Conservation (phyloP, 2,329 filamentous ascomycete species). For the Fusarium equiseti region DNA sequence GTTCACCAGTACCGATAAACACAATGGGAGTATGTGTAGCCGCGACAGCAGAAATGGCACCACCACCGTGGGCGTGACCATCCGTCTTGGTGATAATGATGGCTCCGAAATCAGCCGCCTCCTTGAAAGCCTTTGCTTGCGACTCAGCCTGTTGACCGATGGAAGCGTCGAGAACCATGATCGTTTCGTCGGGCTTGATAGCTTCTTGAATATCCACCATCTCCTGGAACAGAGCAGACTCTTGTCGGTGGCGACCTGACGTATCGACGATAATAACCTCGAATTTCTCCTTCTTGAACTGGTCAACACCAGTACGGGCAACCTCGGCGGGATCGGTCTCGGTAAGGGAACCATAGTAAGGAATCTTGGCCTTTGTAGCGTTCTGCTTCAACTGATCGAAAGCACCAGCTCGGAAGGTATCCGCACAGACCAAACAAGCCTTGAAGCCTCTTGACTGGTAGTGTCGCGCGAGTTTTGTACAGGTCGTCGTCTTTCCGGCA, state of each 20-base stretch:
- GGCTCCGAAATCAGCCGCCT: slow-evolving; percentile 94
- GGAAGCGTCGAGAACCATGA: slow-evolving; percentile 96
- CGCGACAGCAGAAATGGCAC: slow-evolving; percentile 96
- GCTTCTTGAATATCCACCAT: slow-evolving; percentile 97
- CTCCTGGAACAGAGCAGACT: slow-evolving; percentile 94
- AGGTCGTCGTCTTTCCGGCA: slow-evolving; percentile 97
- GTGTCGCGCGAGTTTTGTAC: slow-evolving; percentile 95
- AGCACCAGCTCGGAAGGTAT: slow-evolving; percentile 97
- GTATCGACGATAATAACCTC: slow-evolving; percentile 99
- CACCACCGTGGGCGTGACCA: slow-evolving; percentile 93
- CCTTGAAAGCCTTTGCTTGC: slow-evolving; percentile 96
- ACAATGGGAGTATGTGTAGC: slow-evolving; percentile 97
- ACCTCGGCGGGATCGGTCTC: slow-evolving; percentile 96
- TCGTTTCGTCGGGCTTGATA: slow-evolving; percentile 90
- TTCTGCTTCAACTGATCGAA: slow-evolving; percentile 99
- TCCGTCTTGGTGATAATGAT: slow-evolving; percentile 99
- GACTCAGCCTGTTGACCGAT: slow-evolving; percentile 97
- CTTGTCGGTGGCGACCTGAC: slow-evolving; percentile 92
- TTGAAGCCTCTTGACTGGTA: slow-evolving; percentile 95
- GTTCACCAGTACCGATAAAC: slow-evolving; percentile 97
- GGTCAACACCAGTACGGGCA: slow-evolving; percentile 93
- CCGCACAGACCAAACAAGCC: slow-evolving; percentile 93
- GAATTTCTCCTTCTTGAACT: slow-evolving; percentile 99
- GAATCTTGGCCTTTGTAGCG: slow-evolving; percentile 98
- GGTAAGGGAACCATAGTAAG: slow-evolving; percentile 96